Conservation (phyloP, 345 rosid species). For the Cardamine chenopodiifolia region DNA sequence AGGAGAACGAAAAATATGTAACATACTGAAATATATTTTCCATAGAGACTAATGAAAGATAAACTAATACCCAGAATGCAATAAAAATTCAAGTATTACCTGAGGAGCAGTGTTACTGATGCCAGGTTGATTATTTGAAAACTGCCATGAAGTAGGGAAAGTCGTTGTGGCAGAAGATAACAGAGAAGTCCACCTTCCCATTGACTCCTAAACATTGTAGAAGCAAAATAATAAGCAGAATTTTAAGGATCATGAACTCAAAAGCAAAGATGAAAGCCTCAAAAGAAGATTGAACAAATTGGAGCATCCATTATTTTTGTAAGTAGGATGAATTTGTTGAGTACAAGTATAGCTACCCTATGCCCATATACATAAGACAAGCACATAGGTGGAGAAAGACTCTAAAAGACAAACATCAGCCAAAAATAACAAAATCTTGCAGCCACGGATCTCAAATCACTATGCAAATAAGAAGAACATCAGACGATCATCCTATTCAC, state of each 20-base stretch:
- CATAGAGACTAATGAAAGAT: constrained; percentile 2
- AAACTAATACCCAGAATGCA: constrained; percentile 8
- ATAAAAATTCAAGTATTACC: constrained; percentile 47
- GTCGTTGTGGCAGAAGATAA: constrained; percentile 69
- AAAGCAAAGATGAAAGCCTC: background rate
- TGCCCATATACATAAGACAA: background rate
- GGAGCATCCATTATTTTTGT: background rate
- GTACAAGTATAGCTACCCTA: background rate
- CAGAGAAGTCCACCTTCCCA: constrained; percentile 95
- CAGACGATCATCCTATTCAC: background rate
- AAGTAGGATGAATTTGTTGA: background rate
- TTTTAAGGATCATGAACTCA: background rate
- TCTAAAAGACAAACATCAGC: background rate
- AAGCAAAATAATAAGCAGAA: constrained; percentile 19
- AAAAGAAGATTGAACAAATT: background rate
- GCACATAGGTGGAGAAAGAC: background rate
- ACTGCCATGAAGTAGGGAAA: constrained; percentile 69
- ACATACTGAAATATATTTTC: background rate
- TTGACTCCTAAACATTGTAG: constrained; percentile 55
- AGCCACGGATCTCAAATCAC: background rate
- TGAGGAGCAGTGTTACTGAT: constrained; percentile 55
- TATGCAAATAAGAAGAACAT: constrained; percentile 19
- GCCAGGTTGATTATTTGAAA: constrained; percentile 64
- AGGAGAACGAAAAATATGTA: constrained; percentile 17
- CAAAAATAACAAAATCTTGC: background rate